Evolutionary conservation across 768 basidiomycete genomes (phyloP).

Genomic region (Leccinum truebloodii): DNA sequence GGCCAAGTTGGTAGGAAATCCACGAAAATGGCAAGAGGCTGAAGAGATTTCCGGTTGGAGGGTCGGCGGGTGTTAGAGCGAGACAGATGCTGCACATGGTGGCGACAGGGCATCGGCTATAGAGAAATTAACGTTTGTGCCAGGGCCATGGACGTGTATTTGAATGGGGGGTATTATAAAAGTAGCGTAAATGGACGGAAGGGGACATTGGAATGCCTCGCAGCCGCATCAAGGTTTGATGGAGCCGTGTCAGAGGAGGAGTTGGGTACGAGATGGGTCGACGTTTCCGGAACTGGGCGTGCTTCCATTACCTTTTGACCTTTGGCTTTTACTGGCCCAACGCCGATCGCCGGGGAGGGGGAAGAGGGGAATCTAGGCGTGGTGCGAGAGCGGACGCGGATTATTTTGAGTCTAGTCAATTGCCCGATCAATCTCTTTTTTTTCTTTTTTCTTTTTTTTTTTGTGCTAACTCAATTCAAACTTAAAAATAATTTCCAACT

Average conservation of each 20-base stretch:
- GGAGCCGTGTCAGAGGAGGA: conserved; percentile 3
- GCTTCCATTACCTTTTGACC: conserved; percentile 21
- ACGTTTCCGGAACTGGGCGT: conserved; percentile 5
- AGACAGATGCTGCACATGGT: conserved; percentile 8
- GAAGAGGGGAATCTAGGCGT: neutral
- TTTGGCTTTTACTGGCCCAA: conserved; percentile 16
- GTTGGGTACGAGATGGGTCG: neutral
- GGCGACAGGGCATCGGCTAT: conserved; percentile 9
- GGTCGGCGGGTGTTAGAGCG: neutral
- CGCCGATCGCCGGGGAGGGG: conserved; percentile 20
- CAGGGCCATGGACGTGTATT: conserved; percentile 2
- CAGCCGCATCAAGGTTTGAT: conserved; percentile 31
- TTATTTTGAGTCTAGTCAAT: neutral
- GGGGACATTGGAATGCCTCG: conserved; percentile 8
- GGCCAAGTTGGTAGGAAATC: neutral
- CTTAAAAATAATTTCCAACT: conserved; percentile 47
- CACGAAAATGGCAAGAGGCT: conserved; percentile 3
- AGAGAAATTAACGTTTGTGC: conserved; percentile 23
- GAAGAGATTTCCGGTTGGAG: conserved; percentile 1
- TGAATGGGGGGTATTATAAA: conserved; percentile 7
- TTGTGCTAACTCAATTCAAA: conserved; percentile 57
- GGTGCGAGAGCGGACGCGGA: neutral
- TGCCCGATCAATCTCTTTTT: conserved; percentile 22
- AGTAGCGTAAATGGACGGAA: conserved; percentile 11
- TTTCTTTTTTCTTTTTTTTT: neutral